Base-by-base conservation (phyloP, 495 filamentous ascomycete species). In the Xylaria venustula region DNA sequence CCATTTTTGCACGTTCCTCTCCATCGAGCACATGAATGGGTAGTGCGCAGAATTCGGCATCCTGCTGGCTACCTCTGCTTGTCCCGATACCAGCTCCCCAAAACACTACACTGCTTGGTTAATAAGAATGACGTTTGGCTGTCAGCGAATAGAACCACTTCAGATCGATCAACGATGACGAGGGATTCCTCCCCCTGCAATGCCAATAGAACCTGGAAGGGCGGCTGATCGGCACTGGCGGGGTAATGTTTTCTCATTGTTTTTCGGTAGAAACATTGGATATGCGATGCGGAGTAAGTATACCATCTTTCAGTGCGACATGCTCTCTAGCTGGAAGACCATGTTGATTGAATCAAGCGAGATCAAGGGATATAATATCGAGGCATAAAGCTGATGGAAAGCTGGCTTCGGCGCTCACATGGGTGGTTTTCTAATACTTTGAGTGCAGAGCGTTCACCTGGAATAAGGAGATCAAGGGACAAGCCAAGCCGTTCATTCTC, bases 171-270 rank as follows among this genome's bases (percentile, higher is more conserved):
- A 50, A 6, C 8, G 17, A 48, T 48, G 4, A 7, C 3, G 45
- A 14, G 15, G 45, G 45, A 48, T 40, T 15, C 37, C 14, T 15
- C 14, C 37, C 37, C 37, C 37, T 40, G 37, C 30, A 34, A 5
- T 5, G 30, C 5, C 30, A 34, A 34, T 5, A 40, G 37, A 40
- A 40, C 14, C 37, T 40, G 6, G 37, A 15, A 40, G 37, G 37
- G 37, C 14, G 37, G 52, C 40, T 45, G 53, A 55, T 55, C 53
- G 40, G 45, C 53, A 55, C n/a, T 19, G 5, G 53, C 40, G 53
- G 53, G 53, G 53, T 55, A 55, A n/a, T n/a, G n/a, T n/a, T n/a
- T n/a, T n/a, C n/a, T n/a, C n/a, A n/a, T n/a, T n/a, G 36, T 1
- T 32, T 23, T 7, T 30, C 22, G 36, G 20, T 28, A 9, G 51